Percentiles rank a stretch among this genome's conserved stretches.
These are phyloP conservation scores for Sonneratia caseolaris DNA, from an alignment of 345 rosid genomes.

Conservation along the genomic window DNA sequence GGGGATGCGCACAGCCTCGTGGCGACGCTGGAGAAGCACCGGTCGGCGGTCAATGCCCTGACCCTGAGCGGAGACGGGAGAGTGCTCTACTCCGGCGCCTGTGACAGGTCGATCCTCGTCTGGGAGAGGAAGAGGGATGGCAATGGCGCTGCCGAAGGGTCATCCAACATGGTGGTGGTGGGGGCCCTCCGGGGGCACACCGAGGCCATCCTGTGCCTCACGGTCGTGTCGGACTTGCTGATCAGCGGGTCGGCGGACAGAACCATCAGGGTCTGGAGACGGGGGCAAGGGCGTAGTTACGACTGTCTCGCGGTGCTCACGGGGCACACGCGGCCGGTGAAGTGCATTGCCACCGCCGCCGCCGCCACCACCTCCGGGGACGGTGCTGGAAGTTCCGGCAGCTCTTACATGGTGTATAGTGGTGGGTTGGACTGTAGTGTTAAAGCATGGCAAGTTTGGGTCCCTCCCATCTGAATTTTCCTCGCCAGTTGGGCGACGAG, in stretches of 20 bases:
- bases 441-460: constrained; percentile 32
- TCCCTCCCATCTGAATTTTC: not conserved
- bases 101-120: constrained; percentile 63
- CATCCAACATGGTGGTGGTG: constrained; percentile 28
- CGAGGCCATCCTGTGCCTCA: constrained; percentile 57
- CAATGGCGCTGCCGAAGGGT: constrained; percentile 8
- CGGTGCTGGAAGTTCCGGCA: constrained; percentile 11
- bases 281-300: constrained; percentile 28
- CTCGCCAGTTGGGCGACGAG: no score
- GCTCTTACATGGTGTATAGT: constrained; percentile 42
- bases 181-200: constrained; percentile 74
- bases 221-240: constrained; percentile 34
- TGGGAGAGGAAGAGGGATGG: constrained; percentile 38
- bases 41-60: constrained; percentile 59
- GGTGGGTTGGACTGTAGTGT: constrained; percentile 61
- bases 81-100: constrained; percentile 66
- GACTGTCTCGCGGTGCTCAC: constrained; percentile 42
- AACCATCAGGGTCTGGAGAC: constrained; percentile 57
- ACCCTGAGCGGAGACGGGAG: constrained; percentile 47
- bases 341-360: constrained; percentile 39
- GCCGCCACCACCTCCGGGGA: constrained; percentile 1
- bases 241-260: constrained; percentile 72
- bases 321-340: constrained; percentile 59
- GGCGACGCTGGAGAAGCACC: constrained; percentile 45
- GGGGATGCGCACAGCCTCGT: constrained; percentile 32